These are phyloP conservation scores for Lichtheimia corymbifera DNA, from an alignment of 371 early-diverging fungal genomes.

Conservation along the genomic window DNA sequence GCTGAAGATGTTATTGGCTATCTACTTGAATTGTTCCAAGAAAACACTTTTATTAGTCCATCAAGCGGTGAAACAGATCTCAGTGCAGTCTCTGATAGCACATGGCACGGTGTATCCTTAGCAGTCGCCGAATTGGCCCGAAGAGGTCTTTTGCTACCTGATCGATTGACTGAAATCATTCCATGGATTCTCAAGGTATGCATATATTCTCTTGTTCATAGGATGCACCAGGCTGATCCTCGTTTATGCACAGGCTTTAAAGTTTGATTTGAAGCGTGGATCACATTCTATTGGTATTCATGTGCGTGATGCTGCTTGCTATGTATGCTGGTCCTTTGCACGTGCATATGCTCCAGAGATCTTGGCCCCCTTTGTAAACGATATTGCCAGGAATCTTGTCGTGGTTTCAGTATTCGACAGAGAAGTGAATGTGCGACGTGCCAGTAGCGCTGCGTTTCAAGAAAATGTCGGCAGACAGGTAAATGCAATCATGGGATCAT, in stretches of 20 bases:
- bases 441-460: slow-evolving; percentile 95
- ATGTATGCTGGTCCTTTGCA: slow-evolving; percentile 97
- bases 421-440: slow-evolving; percentile 93
- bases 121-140: slow-evolving; percentile 91
- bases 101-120: slow-evolving; percentile 96
- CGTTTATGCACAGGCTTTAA: slow-evolving; percentile 61
- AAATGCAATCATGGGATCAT: slow-evolving; percentile 10
- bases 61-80: slow-evolving; percentile 56
- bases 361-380: slow-evolving; percentile 57
- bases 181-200: slow-evolving; percentile 72
- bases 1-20: slow-evolving; percentile 82
- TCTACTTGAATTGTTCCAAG: slow-evolving; percentile 73
- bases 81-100: slow-evolving; percentile 82
- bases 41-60: slow-evolving; percentile 53
- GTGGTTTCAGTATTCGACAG: slow-evolving; percentile 88
- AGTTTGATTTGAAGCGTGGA: slow-evolving; percentile 87
- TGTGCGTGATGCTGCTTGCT: slow-evolving; percentile 96
- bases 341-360: slow-evolving; percentile 82
- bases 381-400: slow-evolving; percentile 75
- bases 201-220: not conserved
- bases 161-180: slow-evolving; percentile 65
- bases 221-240: not conserved
- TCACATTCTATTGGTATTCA: slow-evolving; percentile 90
- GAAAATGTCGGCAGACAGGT: slow-evolving; percentile 95
- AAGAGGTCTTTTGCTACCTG: slow-evolving; percentile 80